Evolutionary conservation across 495 filamentous ascomycete species (phyloP), one percentile per base, ranked within the genome.

Genomic region (Xylaria grammica): DNA sequence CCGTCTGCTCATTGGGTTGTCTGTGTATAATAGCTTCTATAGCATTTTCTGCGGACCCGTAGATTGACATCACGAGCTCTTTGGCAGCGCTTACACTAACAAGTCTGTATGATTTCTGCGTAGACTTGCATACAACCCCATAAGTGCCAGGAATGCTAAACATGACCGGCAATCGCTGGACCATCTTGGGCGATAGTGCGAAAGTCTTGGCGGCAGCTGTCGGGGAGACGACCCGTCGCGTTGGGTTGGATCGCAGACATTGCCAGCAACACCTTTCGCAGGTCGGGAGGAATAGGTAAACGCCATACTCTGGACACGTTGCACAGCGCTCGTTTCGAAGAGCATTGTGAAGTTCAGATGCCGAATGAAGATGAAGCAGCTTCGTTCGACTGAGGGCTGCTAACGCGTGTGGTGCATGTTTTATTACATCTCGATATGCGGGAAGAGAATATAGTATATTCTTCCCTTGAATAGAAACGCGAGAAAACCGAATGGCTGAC

Each of bases 211-310:
- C 20, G 34, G 56, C 56, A 26, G 9, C 38, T 9, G 17, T 46
- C 8, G 20, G 56, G 30, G n/a, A 30, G 20, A 60, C 17, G 19
- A 60, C 40, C 38, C 40, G 56, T 46, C 30, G 40, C 17, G 40
- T 38, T 44, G 56, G 56, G 4, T 60, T 42, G 56, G 4, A 60
- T 15, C 19, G 40, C 15, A 60, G 40, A 34, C 56, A 60, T 60
- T 46, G 26, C 56, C 56, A 60, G 26, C 56, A 60, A 34, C 56
- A 60, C 34, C 56, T 60, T 30, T 60, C 56, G 42, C 56, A 60
- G 38, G 56, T 60, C 26, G 56, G 56, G 24, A 60, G 56, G 40
- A 60, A 60, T 30, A 60, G 56, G 34, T 38, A 60, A 10, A 20
- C 56, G 56, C 56, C 56, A 34, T 60, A 60, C 34, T 60, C 38